These are phyloP conservation scores for Trichoderma pleuroti DNA, from an alignment of 2,329 filamentous ascomycete genomes.

Conservation along the genomic window DNA sequence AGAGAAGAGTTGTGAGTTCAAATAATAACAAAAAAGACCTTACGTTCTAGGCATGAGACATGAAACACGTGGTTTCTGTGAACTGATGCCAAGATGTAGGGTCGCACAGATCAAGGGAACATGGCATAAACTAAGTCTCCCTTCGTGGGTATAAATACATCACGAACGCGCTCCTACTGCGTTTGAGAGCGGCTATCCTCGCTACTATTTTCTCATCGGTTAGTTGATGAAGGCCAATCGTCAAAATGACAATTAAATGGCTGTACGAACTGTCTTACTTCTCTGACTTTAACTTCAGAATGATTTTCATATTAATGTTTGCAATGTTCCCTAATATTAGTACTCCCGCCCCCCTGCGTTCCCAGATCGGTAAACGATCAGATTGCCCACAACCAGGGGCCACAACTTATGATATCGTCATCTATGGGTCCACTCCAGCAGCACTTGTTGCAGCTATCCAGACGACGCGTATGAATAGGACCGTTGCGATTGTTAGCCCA, in stretches of 20 bases:
- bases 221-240: neutral
- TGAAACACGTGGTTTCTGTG: neutral
- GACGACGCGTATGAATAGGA: slow-evolving; percentile 20
- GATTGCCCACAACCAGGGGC: neutral
- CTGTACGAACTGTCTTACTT: neutral
- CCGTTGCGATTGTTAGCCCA: slow-evolving; percentile 19
- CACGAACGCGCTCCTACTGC: neutral
- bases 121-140: neutral
- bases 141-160: neutral
- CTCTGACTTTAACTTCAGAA: neutral
- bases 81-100: neutral
- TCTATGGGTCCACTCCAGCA: slow-evolving; percentile 23
- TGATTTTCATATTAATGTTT: neutral
- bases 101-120: neutral
- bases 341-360: neutral
- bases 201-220: neutral
- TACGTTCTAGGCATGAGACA: neutral
- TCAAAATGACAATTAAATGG: neutral
- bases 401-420: slow-evolving; percentile 19
- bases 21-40: neutral
- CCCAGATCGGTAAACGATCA: neutral
- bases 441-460: slow-evolving; percentile 22
- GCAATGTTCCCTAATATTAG: neutral
- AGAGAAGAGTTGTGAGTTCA: neutral
- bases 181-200: neutral